Evolutionary conservation across 805 yeast genomes (phyloP), one percentile per base, ranked within the genome.

Genomic region (Schizosaccharomyces lindneri): DNA sequence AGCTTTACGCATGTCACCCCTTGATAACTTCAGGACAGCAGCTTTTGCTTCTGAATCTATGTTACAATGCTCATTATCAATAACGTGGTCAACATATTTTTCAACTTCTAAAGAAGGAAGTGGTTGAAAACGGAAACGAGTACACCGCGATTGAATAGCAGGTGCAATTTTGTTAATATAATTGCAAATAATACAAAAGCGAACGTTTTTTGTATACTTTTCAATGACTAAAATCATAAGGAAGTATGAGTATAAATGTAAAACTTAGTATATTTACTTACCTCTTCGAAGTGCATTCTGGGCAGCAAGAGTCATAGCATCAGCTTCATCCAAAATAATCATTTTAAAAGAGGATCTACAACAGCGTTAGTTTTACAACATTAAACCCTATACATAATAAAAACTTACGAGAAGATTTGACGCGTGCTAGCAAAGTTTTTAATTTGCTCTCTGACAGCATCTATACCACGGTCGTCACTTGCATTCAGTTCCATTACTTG

Each of bases 1-100:
- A 0, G 95, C 95, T 61, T 86, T 80, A 74, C 99, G 81, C 98
- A 93, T 93, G 71, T 93, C 99, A 61, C 99, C 99, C 63, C 82
- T 79, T n/a, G 93, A 78, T 62, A 93, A 76, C 61, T 74, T 75
- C 62, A 93, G 74, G 59, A 93, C 73, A 1, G 95, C 81, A 0
- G 72, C 71, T 55, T 78, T 73, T 0, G 95, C 97, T 0, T 76
- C 81, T 0, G 75, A 71, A 0, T 76, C 68, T 9, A 93, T 74
- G 3, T 75, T 72, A 59, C 93, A 73, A 0, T 79, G 71, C 67
- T 93, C 99, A 61, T 75, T 74, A 51, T 79, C 77, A 59, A 87
- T 76, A 7, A 93, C 96, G 63, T 79, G 76, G 59, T 78, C 74
- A 36, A 90, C 74, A 62, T 95, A 79, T 43, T 78, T 80, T 64